These are phyloP conservation scores for Cynara cardunculus DNA, from an alignment of 129 eudicot genomes.

Conservation along the genomic window DNA sequence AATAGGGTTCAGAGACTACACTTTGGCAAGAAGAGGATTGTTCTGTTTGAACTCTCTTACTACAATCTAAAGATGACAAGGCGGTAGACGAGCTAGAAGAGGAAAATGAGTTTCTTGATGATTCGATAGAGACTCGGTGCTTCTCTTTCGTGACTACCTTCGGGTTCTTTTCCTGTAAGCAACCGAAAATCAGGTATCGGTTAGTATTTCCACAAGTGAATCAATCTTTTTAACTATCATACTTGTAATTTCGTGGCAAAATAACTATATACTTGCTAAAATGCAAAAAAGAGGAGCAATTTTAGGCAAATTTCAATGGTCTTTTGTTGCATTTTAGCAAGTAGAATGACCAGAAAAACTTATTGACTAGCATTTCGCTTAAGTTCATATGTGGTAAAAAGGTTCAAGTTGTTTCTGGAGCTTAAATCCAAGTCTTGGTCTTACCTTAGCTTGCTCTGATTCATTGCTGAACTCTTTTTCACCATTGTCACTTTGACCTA, in stretches of 20 bases:
- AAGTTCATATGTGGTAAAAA: too few species aligned
- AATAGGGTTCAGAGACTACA: constrained; percentile 36
- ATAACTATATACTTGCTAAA: not conserved
- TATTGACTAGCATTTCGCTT: too few species aligned
- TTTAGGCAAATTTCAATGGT: not conserved
- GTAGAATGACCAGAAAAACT: not conserved
- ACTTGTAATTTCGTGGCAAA: not conserved
- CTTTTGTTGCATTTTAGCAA: not conserved
- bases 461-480: constrained; percentile 34
- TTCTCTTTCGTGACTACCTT: constrained; percentile 41
- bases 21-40: constrained; percentile 38
- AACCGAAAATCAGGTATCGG: not conserved
- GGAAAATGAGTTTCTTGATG: constrained; percentile 61
- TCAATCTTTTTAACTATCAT: not conserved
- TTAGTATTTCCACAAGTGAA: not conserved
- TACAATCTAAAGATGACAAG: constrained; percentile 53
- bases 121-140: constrained; percentile 51
- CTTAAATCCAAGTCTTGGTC: not conserved
- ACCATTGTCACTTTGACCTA: constrained; percentile 39
- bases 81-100: constrained; percentile 63
- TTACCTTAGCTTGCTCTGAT: constrained; percentile 32
- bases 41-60: constrained; percentile 40
- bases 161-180: constrained; percentile 39
- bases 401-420: not conserved
- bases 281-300: not conserved